Percentiles rank a stretch among this genome's conserved stretches.
Conservation (phyloP, 2,329 filamentous ascomycete species). For the Karstenula rhodostoma region DNA sequence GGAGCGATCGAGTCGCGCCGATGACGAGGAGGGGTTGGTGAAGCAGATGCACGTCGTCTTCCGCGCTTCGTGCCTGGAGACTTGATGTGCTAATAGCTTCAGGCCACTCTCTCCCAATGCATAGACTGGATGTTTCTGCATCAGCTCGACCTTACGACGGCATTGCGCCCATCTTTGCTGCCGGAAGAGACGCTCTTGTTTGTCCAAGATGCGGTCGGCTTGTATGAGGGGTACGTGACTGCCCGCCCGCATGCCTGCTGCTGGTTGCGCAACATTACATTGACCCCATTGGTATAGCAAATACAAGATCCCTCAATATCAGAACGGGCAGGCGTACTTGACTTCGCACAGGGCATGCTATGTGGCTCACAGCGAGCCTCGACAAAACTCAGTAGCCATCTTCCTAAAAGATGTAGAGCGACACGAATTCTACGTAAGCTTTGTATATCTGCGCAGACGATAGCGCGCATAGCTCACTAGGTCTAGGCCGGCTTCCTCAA, state of each 20-base stretch:
- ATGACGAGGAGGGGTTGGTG: slow-evolving; percentile 25
- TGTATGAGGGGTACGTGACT: slow-evolving; percentile 88
- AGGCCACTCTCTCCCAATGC: slow-evolving; percentile 11
- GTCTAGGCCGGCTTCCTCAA: slow-evolving; percentile 86
- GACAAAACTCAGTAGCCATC: slow-evolving; percentile 83
- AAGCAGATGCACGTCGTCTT: neutral
- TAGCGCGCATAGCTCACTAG: slow-evolving; percentile 21
- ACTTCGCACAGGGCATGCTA: slow-evolving; percentile 97
- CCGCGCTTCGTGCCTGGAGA: slow-evolving; percentile 1
- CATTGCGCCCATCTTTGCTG: slow-evolving; percentile 88
- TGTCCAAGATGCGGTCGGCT: slow-evolving; percentile 94
- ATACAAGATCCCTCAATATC: slow-evolving; percentile 91
- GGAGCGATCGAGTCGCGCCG: slow-evolving; percentile 23
- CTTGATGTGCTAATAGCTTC: neutral
- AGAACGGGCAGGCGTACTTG: slow-evolving; percentile 95
- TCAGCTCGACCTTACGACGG: slow-evolving; percentile 93
- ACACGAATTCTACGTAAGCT: slow-evolving; percentile 81
- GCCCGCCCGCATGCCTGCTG: slow-evolving; percentile 15
- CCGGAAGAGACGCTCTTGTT: slow-evolving; percentile 95
- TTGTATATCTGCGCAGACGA: slow-evolving; percentile 29
- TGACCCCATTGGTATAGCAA: slow-evolving; percentile 66
- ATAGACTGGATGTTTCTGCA: slow-evolving; percentile 91
- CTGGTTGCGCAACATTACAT: slow-evolving; percentile 14
- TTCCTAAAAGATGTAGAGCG: slow-evolving; percentile 91
- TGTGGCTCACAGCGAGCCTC: slow-evolving; percentile 85